A percentile compares a stretch with the other conserved stretches of the same genome.
Evolutionary conservation across 2,329 filamentous ascomycete species (phyloP).

Genomic region (Colletotrichum higginsianum): DNA sequence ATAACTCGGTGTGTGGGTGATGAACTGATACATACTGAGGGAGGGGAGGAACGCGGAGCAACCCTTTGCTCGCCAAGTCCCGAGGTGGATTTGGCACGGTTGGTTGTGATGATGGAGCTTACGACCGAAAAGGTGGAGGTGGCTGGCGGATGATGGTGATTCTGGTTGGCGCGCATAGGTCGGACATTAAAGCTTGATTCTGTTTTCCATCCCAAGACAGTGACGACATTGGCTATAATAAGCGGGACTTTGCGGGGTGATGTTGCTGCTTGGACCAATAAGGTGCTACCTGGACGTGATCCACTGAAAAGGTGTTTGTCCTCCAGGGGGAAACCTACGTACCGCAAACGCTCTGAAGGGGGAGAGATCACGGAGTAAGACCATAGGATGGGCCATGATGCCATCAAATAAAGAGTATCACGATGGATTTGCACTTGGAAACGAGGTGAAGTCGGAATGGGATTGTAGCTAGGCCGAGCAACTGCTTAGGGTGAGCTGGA

Average conservation of each 20-base stretch:
- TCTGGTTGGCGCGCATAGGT: conserved; percentile 38
- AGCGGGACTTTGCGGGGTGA: neutral
- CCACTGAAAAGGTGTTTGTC: neutral
- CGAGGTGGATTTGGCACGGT: neutral
- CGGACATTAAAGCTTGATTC: conserved; percentile 24
- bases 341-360: neutral
- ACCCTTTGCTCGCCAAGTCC: conserved; percentile 23
- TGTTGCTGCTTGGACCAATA: too few species aligned
- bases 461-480: neutral
- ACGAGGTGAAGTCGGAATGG: neutral
- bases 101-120: neutral
- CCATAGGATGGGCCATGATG: neutral
- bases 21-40: conserved; percentile 13
- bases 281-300: accelerated
- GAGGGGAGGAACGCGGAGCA: conserved; percentile 10
- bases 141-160: neutral
- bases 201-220: conserved; percentile 13
- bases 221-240: conserved; percentile 26
- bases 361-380: neutral
- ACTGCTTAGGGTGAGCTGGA: too few species aligned
- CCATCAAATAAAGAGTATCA: neutral
- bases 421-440: neutral
- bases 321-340: neutral
- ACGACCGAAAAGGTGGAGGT: neutral
- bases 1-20: conserved; percentile 1